These are phyloP conservation scores for Elsinoe batatas DNA, from an alignment of 2,329 filamentous ascomycete genomes.

Conservation along the genomic window DNA sequence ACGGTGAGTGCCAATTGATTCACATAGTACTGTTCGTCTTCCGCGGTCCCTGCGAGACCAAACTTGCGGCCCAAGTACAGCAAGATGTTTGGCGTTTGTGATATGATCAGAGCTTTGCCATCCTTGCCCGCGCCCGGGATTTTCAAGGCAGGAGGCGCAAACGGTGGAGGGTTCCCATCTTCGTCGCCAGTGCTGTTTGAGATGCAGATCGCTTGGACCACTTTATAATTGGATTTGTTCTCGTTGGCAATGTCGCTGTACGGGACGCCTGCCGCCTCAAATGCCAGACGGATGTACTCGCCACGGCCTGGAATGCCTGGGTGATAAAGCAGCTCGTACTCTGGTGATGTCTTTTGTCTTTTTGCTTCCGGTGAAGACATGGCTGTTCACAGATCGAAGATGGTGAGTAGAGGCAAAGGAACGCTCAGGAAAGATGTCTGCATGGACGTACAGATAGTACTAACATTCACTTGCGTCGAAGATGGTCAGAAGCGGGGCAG, in stretches of 20 bases:
- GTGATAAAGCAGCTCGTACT: slow-evolving; percentile 62
- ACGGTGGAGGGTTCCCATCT: slow-evolving; percentile 50
- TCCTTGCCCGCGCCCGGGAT: slow-evolving; percentile 40
- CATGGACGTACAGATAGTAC: neutral
- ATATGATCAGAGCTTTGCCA: slow-evolving; percentile 49
- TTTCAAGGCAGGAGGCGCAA: slow-evolving; percentile 57
- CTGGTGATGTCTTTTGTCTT: slow-evolving; percentile 12
- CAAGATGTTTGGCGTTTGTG: slow-evolving; percentile 64
- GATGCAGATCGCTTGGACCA: slow-evolving; percentile 41
- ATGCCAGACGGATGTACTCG: slow-evolving; percentile 60
- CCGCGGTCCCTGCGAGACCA: slow-evolving; percentile 44
- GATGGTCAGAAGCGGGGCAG: neutral
- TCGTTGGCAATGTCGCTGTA: slow-evolving; percentile 54
- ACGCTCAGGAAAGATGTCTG: neutral
- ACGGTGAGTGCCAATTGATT: slow-evolving; percentile 59
- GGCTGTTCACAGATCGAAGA: neutral
- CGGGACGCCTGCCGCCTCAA: slow-evolving; percentile 56
- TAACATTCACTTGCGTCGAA: neutral
- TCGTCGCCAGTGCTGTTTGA: slow-evolving; percentile 40
- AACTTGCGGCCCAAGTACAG: slow-evolving; percentile 56
- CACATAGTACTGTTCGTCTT: slow-evolving; percentile 45
- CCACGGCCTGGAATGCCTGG: slow-evolving; percentile 61
- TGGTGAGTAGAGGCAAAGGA: neutral
- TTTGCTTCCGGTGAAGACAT: slow-evolving; percentile 11
- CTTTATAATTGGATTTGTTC: slow-evolving; percentile 40